A percentile compares a stretch with the other conserved stretches of the same genome.
Conservation (phyloP, 139 green algal species). For the Auxenochlorella pyrenoidosa region DNA sequence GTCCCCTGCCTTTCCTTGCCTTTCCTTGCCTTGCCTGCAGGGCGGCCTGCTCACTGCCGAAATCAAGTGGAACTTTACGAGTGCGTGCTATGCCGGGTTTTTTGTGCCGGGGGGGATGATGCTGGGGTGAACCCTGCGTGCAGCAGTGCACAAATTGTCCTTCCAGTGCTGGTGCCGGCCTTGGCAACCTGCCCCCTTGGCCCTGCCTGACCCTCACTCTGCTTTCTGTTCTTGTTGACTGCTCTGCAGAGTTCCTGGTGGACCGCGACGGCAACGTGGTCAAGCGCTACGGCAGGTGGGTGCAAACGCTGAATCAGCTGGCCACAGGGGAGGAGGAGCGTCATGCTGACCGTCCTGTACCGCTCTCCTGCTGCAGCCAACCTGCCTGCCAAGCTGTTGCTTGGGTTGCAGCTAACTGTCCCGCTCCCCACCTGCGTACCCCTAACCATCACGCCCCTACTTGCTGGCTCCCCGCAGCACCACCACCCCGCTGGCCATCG, state of each 20-base stretch:
- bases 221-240: neutral
- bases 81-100: neutral
- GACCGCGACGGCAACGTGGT: conserved; percentile 47
- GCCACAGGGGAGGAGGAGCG: too few relatives aligned
- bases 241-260: conserved; percentile 40
- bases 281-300: conserved; percentile 34
- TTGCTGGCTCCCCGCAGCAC: neutral
- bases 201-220: neutral
- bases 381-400: neutral
- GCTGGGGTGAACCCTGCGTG: too few relatives aligned
- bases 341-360: too few relatives aligned
- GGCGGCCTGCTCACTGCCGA: conserved; percentile 6
- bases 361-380: too few relatives aligned
- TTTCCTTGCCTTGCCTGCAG: neutral
- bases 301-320: too few relatives aligned
- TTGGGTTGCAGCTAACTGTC: too few relatives aligned
- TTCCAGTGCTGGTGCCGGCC: too few relatives aligned
- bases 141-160: too few relatives aligned
- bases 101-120: neutral
- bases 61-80: conserved; percentile 36
- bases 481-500: conserved; percentile 44
- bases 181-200: neutral
- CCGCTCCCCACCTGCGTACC: too few relatives aligned
- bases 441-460: too few relatives aligned
- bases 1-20: too few relatives aligned